Conservation (phyloP, 768 basidiomycete species). For the Rhizopogon vesiculosus region DNA sequence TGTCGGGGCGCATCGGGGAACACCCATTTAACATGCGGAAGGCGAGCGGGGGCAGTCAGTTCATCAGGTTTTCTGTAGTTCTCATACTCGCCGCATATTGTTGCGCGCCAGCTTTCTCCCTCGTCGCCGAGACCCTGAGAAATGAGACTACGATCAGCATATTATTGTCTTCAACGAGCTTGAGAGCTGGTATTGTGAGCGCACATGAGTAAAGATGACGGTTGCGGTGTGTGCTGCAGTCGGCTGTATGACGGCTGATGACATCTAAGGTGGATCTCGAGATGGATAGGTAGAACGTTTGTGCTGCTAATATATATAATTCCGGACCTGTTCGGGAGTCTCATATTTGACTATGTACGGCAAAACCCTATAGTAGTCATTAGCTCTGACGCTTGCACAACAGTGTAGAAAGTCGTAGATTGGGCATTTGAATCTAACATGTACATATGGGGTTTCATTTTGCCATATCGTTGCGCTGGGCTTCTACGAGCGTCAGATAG, state of each 20-base stretch:
- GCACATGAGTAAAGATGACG: slow-evolving; percentile 6
- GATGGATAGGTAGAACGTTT: background rate
- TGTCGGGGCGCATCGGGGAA: slow-evolving; percentile 45
- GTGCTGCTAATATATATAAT: background rate
- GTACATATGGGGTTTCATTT: no score
- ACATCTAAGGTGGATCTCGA: background rate
- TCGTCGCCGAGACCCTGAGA: slow-evolving; percentile 32
- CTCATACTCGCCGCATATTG: background rate
- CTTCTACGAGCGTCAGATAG: no score
- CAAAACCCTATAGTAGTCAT: no score
- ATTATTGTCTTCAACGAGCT: slow-evolving; percentile 6
- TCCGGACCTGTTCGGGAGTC: no score
- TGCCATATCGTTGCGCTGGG: no score
- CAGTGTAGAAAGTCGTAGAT: no score
- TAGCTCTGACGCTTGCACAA: no score
- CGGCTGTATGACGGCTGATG: background rate
- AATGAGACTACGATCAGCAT: slow-evolving; percentile 20
- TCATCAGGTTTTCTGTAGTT: background rate
- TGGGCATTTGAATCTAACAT: no score
- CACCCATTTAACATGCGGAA: slow-evolving; percentile 36
- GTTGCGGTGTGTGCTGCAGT: slow-evolving; percentile 4
- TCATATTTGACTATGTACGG: no score
- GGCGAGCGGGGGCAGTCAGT: slow-evolving; percentile 30
- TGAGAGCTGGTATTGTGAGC: slow-evolving; percentile 6
- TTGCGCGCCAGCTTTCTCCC: slow-evolving; percentile 32